A percentile compares a stretch with the other conserved stretches of the same genome.
phyloP scores from a whole-genome alignment of 2,329 filamentous ascomycete genomes.

The Hortaea sp. region DNA sequence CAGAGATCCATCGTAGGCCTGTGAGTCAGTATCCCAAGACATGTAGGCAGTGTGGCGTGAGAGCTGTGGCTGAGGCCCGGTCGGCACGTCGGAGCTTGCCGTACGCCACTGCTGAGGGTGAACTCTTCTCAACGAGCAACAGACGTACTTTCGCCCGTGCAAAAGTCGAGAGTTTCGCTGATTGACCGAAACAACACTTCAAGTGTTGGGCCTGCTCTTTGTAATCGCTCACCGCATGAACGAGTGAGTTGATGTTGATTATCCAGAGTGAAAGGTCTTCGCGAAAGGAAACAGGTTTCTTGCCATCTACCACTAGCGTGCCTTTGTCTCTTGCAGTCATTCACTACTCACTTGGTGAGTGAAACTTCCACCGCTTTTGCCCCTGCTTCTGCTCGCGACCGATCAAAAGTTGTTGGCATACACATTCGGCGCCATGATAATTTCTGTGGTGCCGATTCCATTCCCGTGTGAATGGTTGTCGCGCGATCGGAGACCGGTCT shows the following conservation, averaged over 20 bases:
- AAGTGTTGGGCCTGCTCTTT: no score
- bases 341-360: slow-evolving; percentile 1
- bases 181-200: no score
- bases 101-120: background rate
- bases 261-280: background rate
- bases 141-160: background rate
- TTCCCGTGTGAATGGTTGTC: background rate
- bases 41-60: background rate
- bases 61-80: background rate
- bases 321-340: no score
- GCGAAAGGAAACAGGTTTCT: background rate
- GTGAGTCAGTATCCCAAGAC: background rate
- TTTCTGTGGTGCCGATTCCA: slow-evolving; percentile 6
- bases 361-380: background rate
- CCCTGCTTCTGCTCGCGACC: slow-evolving; percentile 1
- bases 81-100: background rate
- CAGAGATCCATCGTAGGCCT: background rate
- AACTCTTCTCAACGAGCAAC: background rate
- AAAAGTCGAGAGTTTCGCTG: no score
- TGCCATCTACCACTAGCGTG: no score
- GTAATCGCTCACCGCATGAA: no score
- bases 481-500: background rate
- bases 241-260: no score
- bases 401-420: slow-evolving; percentile 2
- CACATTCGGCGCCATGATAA: slow-evolving; percentile 3